Percentiles rank a stretch among this genome's conserved stretches.
Evolutionary conservation across 805 yeast species (phyloP).

Genomic region (Cyberlindnera maclurae): DNA sequence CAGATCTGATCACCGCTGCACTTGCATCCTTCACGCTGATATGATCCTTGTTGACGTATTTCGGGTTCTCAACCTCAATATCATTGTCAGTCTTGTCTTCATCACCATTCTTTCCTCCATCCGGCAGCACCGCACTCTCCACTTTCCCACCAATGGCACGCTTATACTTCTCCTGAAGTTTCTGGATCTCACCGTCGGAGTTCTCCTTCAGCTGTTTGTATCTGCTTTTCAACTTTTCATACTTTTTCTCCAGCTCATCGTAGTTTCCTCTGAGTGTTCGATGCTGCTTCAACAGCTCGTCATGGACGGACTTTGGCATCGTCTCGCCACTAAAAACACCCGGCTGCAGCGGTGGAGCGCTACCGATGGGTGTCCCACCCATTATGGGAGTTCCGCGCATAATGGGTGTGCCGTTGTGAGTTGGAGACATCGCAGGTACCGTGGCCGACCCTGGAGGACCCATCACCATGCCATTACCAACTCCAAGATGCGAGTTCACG

Average conservation of each 20-base stretch:
- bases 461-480: background rate
- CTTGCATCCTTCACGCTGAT: slow-evolving; percentile 1
- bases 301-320: background rate
- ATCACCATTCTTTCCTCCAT: background rate
- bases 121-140: slow-evolving; percentile 1
- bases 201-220: slow-evolving; percentile 1
- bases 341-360: no score
- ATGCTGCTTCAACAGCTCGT: background rate
- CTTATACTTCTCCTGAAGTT: slow-evolving; percentile 1
- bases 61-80: slow-evolving; percentile 1
- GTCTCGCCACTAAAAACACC: background rate
- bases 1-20: slow-evolving; percentile 1
- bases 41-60: slow-evolving; percentile 3
- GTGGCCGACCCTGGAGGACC: slow-evolving; percentile 1
- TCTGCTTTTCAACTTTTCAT: background rate
- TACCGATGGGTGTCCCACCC: no score
- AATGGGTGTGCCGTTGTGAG: background rate
- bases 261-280: background rate
- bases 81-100: background rate
- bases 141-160: background rate
- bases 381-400: background rate
- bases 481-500: no score
- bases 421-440: no score
- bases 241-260: background rate
- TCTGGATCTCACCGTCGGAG: background rate